Percentiles rank a stretch among this genome's conserved stretches.
These are phyloP conservation scores for Scutellaria galericulata DNA, from an alignment of 257 asterid species.

Conservation along the genomic window DNA sequence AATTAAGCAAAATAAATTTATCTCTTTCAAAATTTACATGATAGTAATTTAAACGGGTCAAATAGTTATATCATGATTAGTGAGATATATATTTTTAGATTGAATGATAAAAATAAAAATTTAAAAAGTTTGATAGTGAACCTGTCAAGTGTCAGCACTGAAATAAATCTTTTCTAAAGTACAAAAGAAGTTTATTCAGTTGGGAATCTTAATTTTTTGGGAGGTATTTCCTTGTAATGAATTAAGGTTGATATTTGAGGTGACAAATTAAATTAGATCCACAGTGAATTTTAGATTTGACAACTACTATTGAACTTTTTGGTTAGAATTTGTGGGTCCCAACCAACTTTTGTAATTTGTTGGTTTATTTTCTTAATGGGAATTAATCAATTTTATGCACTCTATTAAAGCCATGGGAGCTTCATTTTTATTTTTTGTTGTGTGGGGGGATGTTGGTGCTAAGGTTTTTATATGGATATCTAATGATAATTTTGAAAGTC, in stretches of 20 bases:
- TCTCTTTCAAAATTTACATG: too few relatives aligned
- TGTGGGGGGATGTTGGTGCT: too few relatives aligned
- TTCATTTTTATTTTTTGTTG: not conserved
- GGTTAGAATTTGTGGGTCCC: slow-evolving; percentile 26
- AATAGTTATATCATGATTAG: too few relatives aligned
- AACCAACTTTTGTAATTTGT: slow-evolving; percentile 19
- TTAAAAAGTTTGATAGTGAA: too few relatives aligned
- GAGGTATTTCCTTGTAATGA: slow-evolving; percentile 3
- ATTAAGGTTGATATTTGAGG: slow-evolving; percentile 12
- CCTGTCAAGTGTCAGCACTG: too few relatives aligned
- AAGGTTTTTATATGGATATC: not conserved
- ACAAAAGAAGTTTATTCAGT: not conserved
- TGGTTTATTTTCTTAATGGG: not conserved
- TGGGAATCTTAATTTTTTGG: slow-evolving; percentile 3
- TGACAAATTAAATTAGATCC: slow-evolving; percentile 22
- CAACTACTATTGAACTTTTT: slow-evolving; percentile 34
- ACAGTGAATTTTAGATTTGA: slow-evolving; percentile 37
- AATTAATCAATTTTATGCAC: slow-evolving; percentile 18
- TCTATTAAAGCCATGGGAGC: not conserved
- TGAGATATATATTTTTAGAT: too few relatives aligned
- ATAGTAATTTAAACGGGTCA: too few relatives aligned
- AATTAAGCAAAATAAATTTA: too few relatives aligned
- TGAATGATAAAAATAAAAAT: too few relatives aligned
- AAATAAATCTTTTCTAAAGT: not conserved
- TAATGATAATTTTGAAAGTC: not conserved